Evolutionary conservation across 2,329 filamentous ascomycete species (phyloP).

Genomic region (Xylaria sp.): DNA sequence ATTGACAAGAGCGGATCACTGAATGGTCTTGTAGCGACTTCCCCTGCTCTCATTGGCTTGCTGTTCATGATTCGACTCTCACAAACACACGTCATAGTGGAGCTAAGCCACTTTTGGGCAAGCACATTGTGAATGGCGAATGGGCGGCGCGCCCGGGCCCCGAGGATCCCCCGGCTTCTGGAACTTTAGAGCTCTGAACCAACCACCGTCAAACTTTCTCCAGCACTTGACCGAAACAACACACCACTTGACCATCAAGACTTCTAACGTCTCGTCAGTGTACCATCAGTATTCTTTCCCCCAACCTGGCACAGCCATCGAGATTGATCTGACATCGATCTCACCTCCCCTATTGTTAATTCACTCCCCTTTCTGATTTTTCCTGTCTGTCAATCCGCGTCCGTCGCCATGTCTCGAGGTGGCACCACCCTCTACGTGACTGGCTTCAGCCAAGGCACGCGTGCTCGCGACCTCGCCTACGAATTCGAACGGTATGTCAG

Average conservation of each 20-base stretch:
- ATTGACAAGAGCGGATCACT: too few species aligned
- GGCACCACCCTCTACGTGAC: constrained; percentile 97
- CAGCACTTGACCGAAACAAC: constrained; percentile 36
- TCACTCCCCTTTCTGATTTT: constrained; percentile 4
- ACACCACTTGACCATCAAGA: constrained; percentile 21
- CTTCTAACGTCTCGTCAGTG: constrained; percentile 9
- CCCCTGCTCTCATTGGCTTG: constrained; percentile 2
- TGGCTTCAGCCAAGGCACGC: constrained; percentile 98
- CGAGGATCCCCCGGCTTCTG: constrained; percentile 35
- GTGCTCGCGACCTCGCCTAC: constrained; percentile 98
- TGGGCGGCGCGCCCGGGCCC: constrained; percentile 5
- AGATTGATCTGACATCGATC: constrained; percentile 10
- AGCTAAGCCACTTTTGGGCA: constrained; percentile 23
- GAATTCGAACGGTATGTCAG: constrained; percentile 99
- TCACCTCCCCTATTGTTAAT: neutral
- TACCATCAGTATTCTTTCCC: constrained; percentile 18
- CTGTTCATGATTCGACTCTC: neutral
- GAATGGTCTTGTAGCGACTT: too few species aligned
- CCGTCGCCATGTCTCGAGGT: constrained; percentile 82
- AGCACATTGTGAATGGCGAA: neutral
- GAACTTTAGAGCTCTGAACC: constrained; percentile 32
- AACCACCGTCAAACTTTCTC: constrained; percentile 39
- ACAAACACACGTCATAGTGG: constrained; percentile 26
- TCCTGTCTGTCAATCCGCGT: constrained; percentile 22
- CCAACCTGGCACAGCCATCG: constrained; percentile 15